These are phyloP conservation scores for Marasmius fiardii DNA, from an alignment of 1,284 basidiomycete genomes.

Conservation along the genomic window DNA sequence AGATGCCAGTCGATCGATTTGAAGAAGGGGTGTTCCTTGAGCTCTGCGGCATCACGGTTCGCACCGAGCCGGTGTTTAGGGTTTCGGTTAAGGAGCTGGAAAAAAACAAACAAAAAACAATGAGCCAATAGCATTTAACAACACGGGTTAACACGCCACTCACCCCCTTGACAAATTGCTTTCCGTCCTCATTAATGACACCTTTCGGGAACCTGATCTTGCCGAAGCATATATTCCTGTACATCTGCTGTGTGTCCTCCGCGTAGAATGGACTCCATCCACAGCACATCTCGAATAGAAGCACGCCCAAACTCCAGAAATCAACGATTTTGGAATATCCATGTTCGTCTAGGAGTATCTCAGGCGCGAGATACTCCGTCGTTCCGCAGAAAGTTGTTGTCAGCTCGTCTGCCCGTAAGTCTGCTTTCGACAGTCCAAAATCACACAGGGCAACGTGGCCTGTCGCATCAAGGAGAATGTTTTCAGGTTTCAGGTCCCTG, in stretches of 20 bases:
- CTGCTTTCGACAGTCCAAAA: conserved; percentile 96
- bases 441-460: conserved; percentile 97
- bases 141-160: conserved; percentile 29
- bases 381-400: conserved; percentile 99
- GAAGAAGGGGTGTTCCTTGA: conserved; percentile 98
- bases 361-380: conserved; percentile 96
- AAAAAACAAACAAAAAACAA: conserved; percentile 12
- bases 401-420: conserved; percentile 89
- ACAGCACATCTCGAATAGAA: conserved; percentile 98
- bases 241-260: conserved; percentile 99
- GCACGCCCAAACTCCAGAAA: conserved; percentile 95
- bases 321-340: conserved; percentile 99
- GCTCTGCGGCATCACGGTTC: conserved; percentile 85
- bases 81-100: conserved; percentile 93
- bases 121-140: background rate
- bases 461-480: conserved; percentile 94
- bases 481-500: conserved; percentile 93
- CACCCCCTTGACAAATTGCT: conserved; percentile 98
- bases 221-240: conserved; percentile 98
- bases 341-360: conserved; percentile 97
- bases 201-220: conserved; percentile 99
- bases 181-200: conserved; percentile 96
- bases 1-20: conserved; percentile 87
- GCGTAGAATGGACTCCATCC: conserved; percentile 99
- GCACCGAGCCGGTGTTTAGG: conserved; percentile 96